These are phyloP conservation scores for Cryphonectria carpinicola DNA, from an alignment of 2,329 filamentous ascomycete genomes.

Conservation along the genomic window DNA sequence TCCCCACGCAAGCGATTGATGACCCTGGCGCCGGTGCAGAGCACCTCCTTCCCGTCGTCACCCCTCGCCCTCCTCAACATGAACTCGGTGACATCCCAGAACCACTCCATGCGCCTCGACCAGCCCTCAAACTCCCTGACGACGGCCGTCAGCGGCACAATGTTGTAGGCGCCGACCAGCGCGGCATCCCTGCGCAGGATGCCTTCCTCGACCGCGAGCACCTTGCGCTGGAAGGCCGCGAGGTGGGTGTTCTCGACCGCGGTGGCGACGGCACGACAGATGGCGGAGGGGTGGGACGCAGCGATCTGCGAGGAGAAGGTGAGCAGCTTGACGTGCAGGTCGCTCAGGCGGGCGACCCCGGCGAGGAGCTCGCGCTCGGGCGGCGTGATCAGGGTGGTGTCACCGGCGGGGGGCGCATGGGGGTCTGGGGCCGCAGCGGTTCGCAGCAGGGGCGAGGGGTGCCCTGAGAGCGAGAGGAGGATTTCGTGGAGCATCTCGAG, in stretches of 20 bases:
- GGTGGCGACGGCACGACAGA: slow-evolving; percentile 86
- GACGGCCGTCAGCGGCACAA: slow-evolving; percentile 86
- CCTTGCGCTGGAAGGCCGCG: slow-evolving; percentile 77
- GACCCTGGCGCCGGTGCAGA: slow-evolving; percentile 70
- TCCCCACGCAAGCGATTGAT: slow-evolving; percentile 78
- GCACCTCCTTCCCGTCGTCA: slow-evolving; percentile 31
- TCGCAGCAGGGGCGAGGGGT: slow-evolving; percentile 85
- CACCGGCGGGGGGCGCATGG: slow-evolving; percentile 42
- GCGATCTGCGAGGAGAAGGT: slow-evolving; percentile 69
- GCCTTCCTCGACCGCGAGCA: slow-evolving; percentile 80
- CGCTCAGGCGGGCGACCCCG: slow-evolving; percentile 76
- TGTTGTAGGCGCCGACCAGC: slow-evolving; percentile 88
- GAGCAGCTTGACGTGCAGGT: slow-evolving; percentile 75
- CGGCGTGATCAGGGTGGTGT: slow-evolving; percentile 61
- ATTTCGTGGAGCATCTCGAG: slow-evolving; percentile 92
- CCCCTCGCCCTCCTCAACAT: slow-evolving; percentile 54
- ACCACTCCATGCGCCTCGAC: slow-evolving; percentile 83
- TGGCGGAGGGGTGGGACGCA: slow-evolving; percentile 73
- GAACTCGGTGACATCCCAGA: slow-evolving; percentile 73
- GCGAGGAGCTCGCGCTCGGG: slow-evolving; percentile 82
- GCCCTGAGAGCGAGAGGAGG: slow-evolving; percentile 91
- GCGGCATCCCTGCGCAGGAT: slow-evolving; percentile 77
- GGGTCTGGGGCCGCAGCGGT: slow-evolving; percentile 50
- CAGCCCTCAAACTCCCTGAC: slow-evolving; percentile 86
- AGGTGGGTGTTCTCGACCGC: slow-evolving; percentile 77